phyloP scores from a whole-genome alignment of 2,329 filamentous ascomycete genomes.

The Beauveria pseudobassiana region DNA sequence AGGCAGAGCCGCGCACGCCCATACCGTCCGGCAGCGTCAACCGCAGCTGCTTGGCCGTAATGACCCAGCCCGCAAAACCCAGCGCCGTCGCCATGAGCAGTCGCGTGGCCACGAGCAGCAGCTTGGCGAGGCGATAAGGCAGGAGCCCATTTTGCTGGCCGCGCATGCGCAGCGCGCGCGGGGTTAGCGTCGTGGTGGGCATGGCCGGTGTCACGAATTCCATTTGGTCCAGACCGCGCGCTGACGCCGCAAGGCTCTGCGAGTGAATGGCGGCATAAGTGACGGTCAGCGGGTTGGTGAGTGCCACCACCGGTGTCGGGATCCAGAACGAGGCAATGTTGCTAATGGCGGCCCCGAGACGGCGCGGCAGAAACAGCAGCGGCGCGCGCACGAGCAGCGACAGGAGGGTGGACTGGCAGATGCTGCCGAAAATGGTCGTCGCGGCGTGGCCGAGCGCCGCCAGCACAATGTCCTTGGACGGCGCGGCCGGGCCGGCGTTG shows the following conservation, averaged over 20 bases:
- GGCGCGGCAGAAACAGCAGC: slow-evolving; percentile 71
- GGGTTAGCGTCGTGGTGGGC: slow-evolving; percentile 65
- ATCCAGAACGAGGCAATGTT: slow-evolving; percentile 73
- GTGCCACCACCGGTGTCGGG: slow-evolving; percentile 73
- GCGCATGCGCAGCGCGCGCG: slow-evolving; percentile 39
- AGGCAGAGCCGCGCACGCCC: slow-evolving; percentile 69
- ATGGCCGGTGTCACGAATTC: slow-evolving; percentile 67
- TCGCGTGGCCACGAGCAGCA: slow-evolving; percentile 82
- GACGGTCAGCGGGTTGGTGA: slow-evolving; percentile 86
- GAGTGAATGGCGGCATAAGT: slow-evolving; percentile 95
- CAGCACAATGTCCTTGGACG: slow-evolving; percentile 71
- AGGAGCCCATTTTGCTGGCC: slow-evolving; percentile 52
- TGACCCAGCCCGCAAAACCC: slow-evolving; percentile 94
- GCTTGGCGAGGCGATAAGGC: slow-evolving; percentile 83
- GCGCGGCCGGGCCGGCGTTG: slow-evolving; percentile 67
- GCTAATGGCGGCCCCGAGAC: slow-evolving; percentile 56
- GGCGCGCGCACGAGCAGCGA: slow-evolving; percentile 77
- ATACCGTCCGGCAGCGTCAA: slow-evolving; percentile 47
- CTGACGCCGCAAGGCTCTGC: slow-evolving; percentile 68
- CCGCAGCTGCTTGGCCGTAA: slow-evolving; percentile 72
- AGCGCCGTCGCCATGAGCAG: slow-evolving; percentile 86
- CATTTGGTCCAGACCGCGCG: slow-evolving; percentile 73
- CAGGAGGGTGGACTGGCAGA: slow-evolving; percentile 80
- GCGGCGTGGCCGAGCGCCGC: slow-evolving; percentile 76
- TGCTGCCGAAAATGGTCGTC: slow-evolving; percentile 84